phyloP scores from a whole-genome alignment of 495 filamentous ascomycete genomes.

The Apodospora peruviana region DNA sequence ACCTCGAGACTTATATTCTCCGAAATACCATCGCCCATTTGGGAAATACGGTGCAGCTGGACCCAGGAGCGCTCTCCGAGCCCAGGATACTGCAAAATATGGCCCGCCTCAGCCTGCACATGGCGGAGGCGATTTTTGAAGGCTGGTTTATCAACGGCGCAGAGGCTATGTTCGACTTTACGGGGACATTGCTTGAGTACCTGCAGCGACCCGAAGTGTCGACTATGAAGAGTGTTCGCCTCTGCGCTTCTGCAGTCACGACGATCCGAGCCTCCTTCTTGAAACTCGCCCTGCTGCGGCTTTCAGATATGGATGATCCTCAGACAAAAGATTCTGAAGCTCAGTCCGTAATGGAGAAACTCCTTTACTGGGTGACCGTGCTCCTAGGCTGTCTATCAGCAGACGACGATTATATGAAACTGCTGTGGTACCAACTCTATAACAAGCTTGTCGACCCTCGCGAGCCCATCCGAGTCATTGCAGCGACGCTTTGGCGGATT shows the following conservation, averaged over 20 bases:
- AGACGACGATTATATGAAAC: constrained; percentile 68
- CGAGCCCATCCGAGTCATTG: constrained; percentile 61
- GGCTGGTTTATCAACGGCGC: constrained; percentile 92
- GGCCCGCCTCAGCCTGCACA: constrained; percentile 67
- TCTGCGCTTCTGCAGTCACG: constrained; percentile 74
- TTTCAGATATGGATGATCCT: constrained; percentile 75
- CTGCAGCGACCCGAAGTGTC: constrained; percentile 81
- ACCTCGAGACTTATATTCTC: constrained; percentile 87
- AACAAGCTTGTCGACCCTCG: constrained; percentile 65
- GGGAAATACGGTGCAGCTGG: constrained; percentile 59
- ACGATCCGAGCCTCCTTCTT: constrained; percentile 72
- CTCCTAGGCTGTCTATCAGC: constrained; percentile 69
- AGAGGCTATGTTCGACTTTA: constrained; percentile 75
- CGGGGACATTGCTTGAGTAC: constrained; percentile 79
- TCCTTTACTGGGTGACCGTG: constrained; percentile 93
- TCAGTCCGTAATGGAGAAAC: constrained; percentile 66
- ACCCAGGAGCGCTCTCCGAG: constrained; percentile 69
- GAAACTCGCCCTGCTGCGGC: constrained; percentile 65
- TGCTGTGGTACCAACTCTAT: constrained; percentile 89
- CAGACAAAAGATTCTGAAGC: constrained; percentile 52
- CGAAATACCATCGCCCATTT: constrained; percentile 67
- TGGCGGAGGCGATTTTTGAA: constrained; percentile 87
- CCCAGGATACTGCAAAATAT: constrained; percentile 82
- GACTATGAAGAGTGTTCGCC: constrained; percentile 72
- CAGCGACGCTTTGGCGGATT: constrained; percentile 81